Evolutionary conservation across 495 filamentous ascomycete genomes (phyloP).

Genomic region (Usnea hakonensis): DNA sequence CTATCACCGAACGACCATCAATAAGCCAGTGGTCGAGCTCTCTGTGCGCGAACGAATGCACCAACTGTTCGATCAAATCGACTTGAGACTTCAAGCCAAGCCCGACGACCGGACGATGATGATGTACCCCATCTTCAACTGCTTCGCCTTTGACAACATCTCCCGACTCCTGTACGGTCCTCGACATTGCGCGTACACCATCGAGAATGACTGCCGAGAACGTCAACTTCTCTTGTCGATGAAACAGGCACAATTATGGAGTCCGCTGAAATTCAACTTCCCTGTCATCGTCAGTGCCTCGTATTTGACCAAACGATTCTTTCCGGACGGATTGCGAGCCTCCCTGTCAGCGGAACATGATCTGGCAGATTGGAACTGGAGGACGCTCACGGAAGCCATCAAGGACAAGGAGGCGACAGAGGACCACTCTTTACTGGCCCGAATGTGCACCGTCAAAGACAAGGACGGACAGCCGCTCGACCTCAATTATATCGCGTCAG

Average conservation of each 20-base stretch:
- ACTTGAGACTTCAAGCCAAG: background rate
- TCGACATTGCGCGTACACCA: background rate
- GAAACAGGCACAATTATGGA: background rate
- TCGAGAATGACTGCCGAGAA: background rate
- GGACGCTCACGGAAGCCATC: background rate
- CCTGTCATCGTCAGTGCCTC: background rate
- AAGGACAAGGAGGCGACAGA: background rate
- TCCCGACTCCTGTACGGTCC: background rate
- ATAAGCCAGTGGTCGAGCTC: background rate
- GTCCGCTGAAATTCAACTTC: background rate
- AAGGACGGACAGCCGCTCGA: background rate
- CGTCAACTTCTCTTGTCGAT: background rate
- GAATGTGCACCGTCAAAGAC: background rate
- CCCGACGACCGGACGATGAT: background rate
- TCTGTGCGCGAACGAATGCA: slow-evolving; percentile 12
- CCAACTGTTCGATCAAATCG: background rate
- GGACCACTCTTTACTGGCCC: background rate
- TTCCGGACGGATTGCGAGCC: background rate
- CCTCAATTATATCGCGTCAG: background rate
- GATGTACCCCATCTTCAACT: background rate
- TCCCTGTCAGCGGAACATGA: background rate
- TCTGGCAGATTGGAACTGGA: background rate
- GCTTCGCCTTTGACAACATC: background rate
- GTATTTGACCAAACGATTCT: background rate
- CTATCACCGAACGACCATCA: background rate